Evolutionary conservation across 192 early-diverging fungal genomes (phyloP), one percentile per base, ranked within the genome.

Genomic region (Podila verticillata): DNA sequence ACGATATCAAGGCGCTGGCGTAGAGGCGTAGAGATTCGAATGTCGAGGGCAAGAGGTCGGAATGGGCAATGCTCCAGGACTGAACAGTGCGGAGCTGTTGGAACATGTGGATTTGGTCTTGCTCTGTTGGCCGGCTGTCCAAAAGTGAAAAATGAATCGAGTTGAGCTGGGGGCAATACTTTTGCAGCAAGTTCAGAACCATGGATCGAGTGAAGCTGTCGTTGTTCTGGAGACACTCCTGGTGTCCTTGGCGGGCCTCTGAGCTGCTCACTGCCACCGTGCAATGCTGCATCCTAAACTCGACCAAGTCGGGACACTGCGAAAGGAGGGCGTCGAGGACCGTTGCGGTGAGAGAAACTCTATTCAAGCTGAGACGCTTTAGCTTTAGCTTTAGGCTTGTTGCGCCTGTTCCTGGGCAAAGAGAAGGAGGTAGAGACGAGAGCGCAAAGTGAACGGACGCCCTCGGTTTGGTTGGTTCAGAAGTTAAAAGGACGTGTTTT

Each of bases 1-100:
- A 26, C 2, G 68, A 62, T 7, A 22, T 70, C 10, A 70, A 48
- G 24, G 61, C 62, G 39, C 44, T 56, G 13, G 54, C 35, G 39
- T 70, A 51, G 7, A 61, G 48, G 29, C 54, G 60, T 17, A 70
- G 59, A 2, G 68, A 70, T 7, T 62, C 48, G 56, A 70, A 70
- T 22, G 68, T 70, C 10, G 68, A 70, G 1, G 68, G 68, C n/a
- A 70, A 24, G 28, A 70, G 20, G 17, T 70, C 60, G 12, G 68
- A 70, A 30, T 70, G 60, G 0, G 59, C 32, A 7, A 70, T 10
- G 24, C 68, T 54, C 68, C 68, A 70, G 39, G 29, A 20, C 31
- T 48, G 60, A 24, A 70, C 29, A 4, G 7, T 44, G 19, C 48
- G 60, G 36, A 70, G 56, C 3, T 34, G 30, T 24, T 39, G 51